Evolutionary conservation across 2,329 filamentous ascomycete species (phyloP).

Genomic region (Pseudogymnoascus verrucosus): DNA sequence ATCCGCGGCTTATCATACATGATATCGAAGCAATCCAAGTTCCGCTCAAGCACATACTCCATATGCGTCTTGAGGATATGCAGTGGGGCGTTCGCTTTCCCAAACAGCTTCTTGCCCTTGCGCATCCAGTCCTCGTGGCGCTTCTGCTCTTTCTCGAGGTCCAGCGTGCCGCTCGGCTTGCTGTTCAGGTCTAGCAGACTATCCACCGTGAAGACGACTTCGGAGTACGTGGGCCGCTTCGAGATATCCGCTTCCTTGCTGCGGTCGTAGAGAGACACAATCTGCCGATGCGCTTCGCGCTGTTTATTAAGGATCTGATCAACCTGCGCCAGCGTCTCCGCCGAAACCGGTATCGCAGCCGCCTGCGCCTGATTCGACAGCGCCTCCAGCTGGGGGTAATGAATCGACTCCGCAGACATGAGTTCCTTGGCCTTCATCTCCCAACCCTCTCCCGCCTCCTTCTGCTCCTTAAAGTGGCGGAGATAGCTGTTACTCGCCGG

Average conservation of each 20-base stretch:
- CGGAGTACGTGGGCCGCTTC: slow-evolving; percentile 76
- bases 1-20: slow-evolving; percentile 74
- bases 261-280: slow-evolving; percentile 70
- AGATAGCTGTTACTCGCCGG: slow-evolving; percentile 74
- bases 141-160: slow-evolving; percentile 89
- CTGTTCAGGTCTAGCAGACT: slow-evolving; percentile 83
- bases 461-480: slow-evolving; percentile 66
- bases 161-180: slow-evolving; percentile 82
- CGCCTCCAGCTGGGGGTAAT: slow-evolving; percentile 91
- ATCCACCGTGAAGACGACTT: slow-evolving; percentile 86
- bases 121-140: slow-evolving; percentile 99
- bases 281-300: slow-evolving; percentile 84
- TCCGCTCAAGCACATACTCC: slow-evolving; percentile 84
- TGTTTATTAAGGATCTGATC: slow-evolving; percentile 94
- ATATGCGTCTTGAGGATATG: slow-evolving; percentile 94
- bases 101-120: slow-evolving; percentile 93
- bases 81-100: slow-evolving; percentile 92
- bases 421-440: slow-evolving; percentile 88
- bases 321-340: slow-evolving; percentile 71
- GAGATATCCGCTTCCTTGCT: slow-evolving; percentile 67
- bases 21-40: slow-evolving; percentile 85
- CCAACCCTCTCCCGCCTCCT: slow-evolving; percentile 73
- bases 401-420: slow-evolving; percentile 82
- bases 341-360: slow-evolving; percentile 68
- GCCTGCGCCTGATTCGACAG: slow-evolving; percentile 71